phyloP scores from a whole-genome alignment of 2,329 filamentous ascomycete genomes.

The Fusarium proliferatum region DNA sequence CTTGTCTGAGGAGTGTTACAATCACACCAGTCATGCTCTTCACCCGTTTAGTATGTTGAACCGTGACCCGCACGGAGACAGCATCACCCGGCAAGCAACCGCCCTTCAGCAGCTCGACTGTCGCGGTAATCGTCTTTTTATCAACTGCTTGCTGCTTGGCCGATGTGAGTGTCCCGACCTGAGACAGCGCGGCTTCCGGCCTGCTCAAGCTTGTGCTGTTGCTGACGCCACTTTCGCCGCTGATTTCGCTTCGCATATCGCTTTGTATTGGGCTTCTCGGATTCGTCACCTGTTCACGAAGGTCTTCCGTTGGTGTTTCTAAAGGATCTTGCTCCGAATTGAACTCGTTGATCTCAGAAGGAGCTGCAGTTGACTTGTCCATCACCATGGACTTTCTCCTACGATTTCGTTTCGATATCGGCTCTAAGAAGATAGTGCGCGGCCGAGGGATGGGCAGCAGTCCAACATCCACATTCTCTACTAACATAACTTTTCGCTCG shows the following conservation, averaged over 20 bases:
- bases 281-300: conserved; percentile 51
- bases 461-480: conserved; percentile 88
- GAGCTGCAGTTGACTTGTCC: conserved; percentile 58
- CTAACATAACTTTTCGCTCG: conserved; percentile 81
- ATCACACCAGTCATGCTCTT: conserved; percentile 94
- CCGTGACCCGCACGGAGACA: conserved; percentile 80
- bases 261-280: conserved; percentile 58
- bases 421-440: conserved; percentile 86
- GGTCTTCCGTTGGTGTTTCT: conserved; percentile 55
- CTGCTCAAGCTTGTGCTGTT: conserved; percentile 72
- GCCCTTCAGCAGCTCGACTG: conserved; percentile 82
- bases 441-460: conserved; percentile 78
- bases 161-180: conserved; percentile 47
- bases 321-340: conserved; percentile 52
- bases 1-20: conserved; percentile 90
- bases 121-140: conserved; percentile 86
- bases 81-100: conserved; percentile 89
- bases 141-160: conserved; percentile 60
- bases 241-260: conserved; percentile 75
- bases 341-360: conserved; percentile 53
- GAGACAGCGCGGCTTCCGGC: conserved; percentile 54
- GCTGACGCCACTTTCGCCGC: conserved; percentile 76
- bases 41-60: conserved; percentile 89
- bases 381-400: conserved; percentile 66
- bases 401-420: conserved; percentile 77